Base-by-base conservation (phyloP, 2,329 filamentous ascomycete species). In the Lecanoromycetidae sp. region DNA sequence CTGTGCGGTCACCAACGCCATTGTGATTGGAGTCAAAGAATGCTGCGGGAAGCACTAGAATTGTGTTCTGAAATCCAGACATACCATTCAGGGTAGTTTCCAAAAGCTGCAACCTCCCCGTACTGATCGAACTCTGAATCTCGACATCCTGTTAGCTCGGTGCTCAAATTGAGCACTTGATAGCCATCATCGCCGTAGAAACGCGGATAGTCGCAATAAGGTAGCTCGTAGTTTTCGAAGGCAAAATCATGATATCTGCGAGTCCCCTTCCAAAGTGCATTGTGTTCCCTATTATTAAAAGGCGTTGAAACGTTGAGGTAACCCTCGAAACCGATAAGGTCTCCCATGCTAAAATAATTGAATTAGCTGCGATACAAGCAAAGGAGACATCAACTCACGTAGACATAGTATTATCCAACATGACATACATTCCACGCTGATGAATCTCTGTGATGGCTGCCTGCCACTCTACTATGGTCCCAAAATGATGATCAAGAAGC, bases 121-220 rank as follows among this genome's bases (percentile, higher is more conserved):
- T 76, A 81, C 60, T 77, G 74, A 56, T 81, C 76, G 52, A 80
- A 82, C 33, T 82, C 77, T 52, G 75, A 77, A 58, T 79, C 63
- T 55, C 74, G 77, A 60, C 77, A 81, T 4, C 76, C 75, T 3
- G 64, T 62, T 52, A 79, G 63, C 19, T 66, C 55, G 4, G 66
- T 60, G 3, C 64, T 68, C 20, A 75, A 67, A 40, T 69, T 65
- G 19, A 67, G 61, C 6, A 64, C 63, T 23, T 76, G 67, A 4
- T 65, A 71, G 46, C 77, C 78, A 7, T 70, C 70, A 50, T 79
- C 75, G 32, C 72, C 66, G 72, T 75, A 82, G 58, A 81, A 80
- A 13, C 71, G 67, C 13, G 78, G 78, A 55, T 79, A 82, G 1
- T 69, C 55, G 57, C 76, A 79, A 1, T 66, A 66, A 7, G 71